Evolutionary conservation across 148 eudicot species (phyloP).

Genomic region (Pouteria glomerata): DNA sequence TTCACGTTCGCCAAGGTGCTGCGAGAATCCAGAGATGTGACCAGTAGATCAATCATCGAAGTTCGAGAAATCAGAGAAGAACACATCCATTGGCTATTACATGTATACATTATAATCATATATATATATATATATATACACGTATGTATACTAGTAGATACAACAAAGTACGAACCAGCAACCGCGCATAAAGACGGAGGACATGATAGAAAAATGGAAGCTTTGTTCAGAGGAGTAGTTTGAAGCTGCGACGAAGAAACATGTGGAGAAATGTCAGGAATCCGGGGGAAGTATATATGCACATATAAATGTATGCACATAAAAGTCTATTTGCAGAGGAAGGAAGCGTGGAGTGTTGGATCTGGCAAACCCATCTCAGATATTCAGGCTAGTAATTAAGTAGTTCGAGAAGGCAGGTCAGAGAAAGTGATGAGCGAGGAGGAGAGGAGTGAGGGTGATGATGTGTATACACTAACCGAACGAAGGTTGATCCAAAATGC

Average conservation of each 20-base stretch:
- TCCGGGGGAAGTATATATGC: not conserved
- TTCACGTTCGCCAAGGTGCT: not conserved
- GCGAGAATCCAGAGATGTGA: conserved; percentile 8
- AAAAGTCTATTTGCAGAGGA: not conserved
- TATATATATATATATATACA: not conserved
- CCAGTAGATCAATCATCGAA: not conserved
- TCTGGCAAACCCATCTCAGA: conserved; percentile 8
- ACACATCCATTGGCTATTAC: not conserved
- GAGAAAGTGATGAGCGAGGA: not conserved
- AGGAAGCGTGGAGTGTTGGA: conserved; percentile 20
- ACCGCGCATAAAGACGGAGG: no score
- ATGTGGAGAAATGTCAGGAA: not conserved
- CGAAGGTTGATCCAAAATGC: no score
- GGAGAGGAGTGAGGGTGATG: no score
- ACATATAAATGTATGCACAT: not conserved
- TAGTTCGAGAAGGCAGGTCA: conserved; percentile 4
- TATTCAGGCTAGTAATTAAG: conserved; percentile 1
- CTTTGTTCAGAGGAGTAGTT: not conserved
- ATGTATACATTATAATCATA: not conserved
- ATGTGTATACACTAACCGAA: no score
- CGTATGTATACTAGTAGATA: no score
- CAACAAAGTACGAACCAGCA: no score
- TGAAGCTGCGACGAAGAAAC: not conserved
- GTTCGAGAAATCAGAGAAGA: not conserved
- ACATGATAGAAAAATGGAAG: no score